Evolutionary conservation across 148 eudicot species (phyloP).

Genomic region (Polygonum maritimum): DNA sequence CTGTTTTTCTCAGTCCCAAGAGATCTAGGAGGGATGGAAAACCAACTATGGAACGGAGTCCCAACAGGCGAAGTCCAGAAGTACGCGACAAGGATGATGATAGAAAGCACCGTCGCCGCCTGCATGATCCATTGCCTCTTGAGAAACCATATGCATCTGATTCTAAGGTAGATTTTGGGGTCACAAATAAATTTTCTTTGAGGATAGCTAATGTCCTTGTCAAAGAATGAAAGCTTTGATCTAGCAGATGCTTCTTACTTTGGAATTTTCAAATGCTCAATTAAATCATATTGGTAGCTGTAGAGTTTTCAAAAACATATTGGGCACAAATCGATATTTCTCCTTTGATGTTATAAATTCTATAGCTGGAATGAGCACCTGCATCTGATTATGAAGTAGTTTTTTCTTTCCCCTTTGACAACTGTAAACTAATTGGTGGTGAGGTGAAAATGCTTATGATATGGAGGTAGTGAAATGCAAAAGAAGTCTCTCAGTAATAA

Average conservation of each 20-base stretch:
- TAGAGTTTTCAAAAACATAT: neutral
- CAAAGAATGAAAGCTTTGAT: constrained; percentile 3
- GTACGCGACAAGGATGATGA: constrained; percentile 37
- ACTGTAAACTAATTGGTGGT: neutral
- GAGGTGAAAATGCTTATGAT: neutral
- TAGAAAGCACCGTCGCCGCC: constrained; percentile 40
- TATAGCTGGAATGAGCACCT: neutral
- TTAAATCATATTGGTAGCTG: neutral
- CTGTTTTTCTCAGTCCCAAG: constrained; percentile 29
- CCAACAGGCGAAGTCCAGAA: constrained; percentile 28
- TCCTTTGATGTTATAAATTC: neutral
- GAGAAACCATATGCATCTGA: constrained; percentile 27
- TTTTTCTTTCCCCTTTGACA: neutral
- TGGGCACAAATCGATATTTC: neutral
- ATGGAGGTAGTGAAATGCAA: neutral
- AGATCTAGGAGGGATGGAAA: constrained; percentile 43
- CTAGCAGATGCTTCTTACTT: neutral
- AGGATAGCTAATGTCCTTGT: constrained; percentile 25
- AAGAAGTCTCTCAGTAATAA: neutral
- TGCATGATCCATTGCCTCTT: constrained; percentile 55
- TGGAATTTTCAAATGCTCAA: neutral
- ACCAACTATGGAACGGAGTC: constrained; percentile 45
- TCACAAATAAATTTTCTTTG: constrained; percentile 24
- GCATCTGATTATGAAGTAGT: neutral
- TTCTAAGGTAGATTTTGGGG: constrained; percentile 27